phyloP scores from a whole-genome alignment of 768 basidiomycete species.

The Rhodotorula paludigena region DNA sequence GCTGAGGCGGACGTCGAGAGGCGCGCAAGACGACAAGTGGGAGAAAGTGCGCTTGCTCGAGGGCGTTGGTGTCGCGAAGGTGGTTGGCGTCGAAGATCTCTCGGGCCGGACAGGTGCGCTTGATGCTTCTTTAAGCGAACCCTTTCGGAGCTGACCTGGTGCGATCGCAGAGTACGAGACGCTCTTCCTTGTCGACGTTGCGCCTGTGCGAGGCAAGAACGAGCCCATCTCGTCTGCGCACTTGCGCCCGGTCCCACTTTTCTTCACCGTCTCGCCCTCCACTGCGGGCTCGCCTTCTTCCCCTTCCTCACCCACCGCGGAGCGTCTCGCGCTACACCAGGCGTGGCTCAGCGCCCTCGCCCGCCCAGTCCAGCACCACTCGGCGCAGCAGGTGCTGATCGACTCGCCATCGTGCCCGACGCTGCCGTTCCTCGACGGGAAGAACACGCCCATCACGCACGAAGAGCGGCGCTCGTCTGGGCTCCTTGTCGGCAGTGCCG shows the following conservation, averaged over 20 bases:
- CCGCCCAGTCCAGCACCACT: constrained; percentile 53
- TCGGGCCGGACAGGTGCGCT: constrained; percentile 44
- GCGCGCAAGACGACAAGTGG: constrained; percentile 1
- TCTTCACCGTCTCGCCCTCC: constrained; percentile 43
- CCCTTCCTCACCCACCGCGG: constrained; percentile 10
- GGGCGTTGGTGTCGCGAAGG: constrained; percentile 52
- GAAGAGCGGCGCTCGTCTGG: constrained; percentile 45
- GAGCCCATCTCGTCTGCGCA: constrained; percentile 19
- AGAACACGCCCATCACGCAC: constrained; percentile 25
- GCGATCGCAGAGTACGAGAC: constrained; percentile 44
- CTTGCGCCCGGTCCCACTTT: constrained; percentile 46
- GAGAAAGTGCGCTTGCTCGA: constrained; percentile 51
- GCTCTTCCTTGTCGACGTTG: constrained; percentile 54
- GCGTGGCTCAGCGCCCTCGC: constrained; percentile 60
- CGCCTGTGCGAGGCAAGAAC: constrained; percentile 51
- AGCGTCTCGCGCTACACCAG: constrained; percentile 24
- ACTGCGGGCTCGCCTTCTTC: background rate
- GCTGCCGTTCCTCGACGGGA: background rate
- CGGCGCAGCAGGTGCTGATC: constrained; percentile 14
- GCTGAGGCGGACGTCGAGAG: no score
- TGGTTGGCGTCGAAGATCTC: constrained; percentile 54
- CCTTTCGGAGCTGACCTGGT: background rate
- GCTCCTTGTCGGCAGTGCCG: background rate
- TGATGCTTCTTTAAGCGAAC: background rate
- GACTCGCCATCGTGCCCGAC: no score